phyloP scores from a whole-genome alignment of 805 yeast species.

The Myxozyma vanderwaltii region DNA sequence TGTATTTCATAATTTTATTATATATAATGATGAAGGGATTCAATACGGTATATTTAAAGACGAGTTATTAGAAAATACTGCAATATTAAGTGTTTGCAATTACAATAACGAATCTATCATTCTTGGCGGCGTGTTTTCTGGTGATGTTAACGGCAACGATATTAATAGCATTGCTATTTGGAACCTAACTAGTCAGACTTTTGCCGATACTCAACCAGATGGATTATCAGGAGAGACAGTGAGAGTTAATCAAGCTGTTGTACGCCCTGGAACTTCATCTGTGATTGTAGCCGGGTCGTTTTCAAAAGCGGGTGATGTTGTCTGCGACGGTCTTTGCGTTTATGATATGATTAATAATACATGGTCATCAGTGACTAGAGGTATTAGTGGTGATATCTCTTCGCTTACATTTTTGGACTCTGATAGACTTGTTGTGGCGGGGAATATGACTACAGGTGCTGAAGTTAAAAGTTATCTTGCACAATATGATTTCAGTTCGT shows the following conservation, averaged over 20 bases:
- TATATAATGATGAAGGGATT: conserved; percentile 38
- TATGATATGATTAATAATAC: conserved; percentile 57
- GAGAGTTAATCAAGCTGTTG: conserved; percentile 48
- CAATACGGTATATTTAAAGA: conserved; percentile 35
- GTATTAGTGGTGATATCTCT: conserved; percentile 56
- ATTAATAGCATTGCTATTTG: conserved; percentile 56
- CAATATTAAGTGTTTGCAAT: conserved; percentile 38
- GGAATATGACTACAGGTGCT: conserved; percentile 54
- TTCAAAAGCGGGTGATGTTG: conserved; percentile 55
- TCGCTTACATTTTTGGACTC: conserved; percentile 53
- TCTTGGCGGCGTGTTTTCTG: conserved; percentile 43
- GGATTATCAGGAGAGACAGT: conserved; percentile 44
- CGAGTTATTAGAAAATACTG: conserved; percentile 23
- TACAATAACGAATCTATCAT: conserved; percentile 34
- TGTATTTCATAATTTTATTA: conserved; percentile 38
- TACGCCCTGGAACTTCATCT: conserved; percentile 46
- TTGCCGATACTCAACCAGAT: conserved; percentile 55
- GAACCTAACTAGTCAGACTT: conserved; percentile 48
- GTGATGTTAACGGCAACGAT: conserved; percentile 31
- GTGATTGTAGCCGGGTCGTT: conserved; percentile 77
- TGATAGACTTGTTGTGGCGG: conserved; percentile 50
- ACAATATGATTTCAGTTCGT: conserved; percentile 48
- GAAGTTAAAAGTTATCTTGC: conserved; percentile 18
- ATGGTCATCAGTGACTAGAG: conserved; percentile 52
- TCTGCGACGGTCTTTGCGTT: conserved; percentile 67